Evolutionary conservation across 169 alveolate species (phyloP), one percentile per base, ranked within the genome.

Genomic region (Theileria sp.): DNA sequence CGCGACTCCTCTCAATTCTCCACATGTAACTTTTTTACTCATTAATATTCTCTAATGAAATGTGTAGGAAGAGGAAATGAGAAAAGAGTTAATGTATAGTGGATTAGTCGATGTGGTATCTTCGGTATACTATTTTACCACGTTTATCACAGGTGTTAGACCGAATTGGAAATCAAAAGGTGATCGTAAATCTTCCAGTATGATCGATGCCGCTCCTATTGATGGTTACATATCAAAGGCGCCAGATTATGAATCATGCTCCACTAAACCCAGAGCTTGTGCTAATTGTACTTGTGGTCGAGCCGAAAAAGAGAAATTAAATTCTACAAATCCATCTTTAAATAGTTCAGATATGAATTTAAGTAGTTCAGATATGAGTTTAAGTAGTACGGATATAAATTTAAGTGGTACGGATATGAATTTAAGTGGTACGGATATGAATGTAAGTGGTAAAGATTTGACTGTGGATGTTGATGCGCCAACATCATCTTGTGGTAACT

Each of bases 251-350:
- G 94, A 92, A 32, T 95, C 94, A 34, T 93, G 97, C 69, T 87
- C 92, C 75, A 90, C 96, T n/a, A 94, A 92, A 44, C 97, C 97
- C 9, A 93, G 94, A 69, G 98, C 99, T 9, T 96, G 99, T 66
- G 97, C 95, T 12, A 96, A 96, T 77, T 96, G 99, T 88, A 91
- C 96, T 5, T 96, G 99, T 77, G 99, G 99, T 1, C 88, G 98
- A 69, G 95, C 96, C 23, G 97, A 95, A 74, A 62, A 88, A 23
- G 97, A 92, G 62, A 81, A 65, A 83, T 86, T 72, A 54, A 74
- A 81, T 23, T 97, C 95, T 30, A 88, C 89, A 7, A 92, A 90
- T 54, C 92, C 36, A 32, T 1, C 1, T 32, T 32, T 32, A 3
- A 32, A 32, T 32, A 5, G 8, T 32, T 3, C 1, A 3, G 92